Evolutionary conservation across 257 asterid species (phyloP), one percentile per base, ranked within the genome.

Genomic region (Cinchona pubescens): DNA sequence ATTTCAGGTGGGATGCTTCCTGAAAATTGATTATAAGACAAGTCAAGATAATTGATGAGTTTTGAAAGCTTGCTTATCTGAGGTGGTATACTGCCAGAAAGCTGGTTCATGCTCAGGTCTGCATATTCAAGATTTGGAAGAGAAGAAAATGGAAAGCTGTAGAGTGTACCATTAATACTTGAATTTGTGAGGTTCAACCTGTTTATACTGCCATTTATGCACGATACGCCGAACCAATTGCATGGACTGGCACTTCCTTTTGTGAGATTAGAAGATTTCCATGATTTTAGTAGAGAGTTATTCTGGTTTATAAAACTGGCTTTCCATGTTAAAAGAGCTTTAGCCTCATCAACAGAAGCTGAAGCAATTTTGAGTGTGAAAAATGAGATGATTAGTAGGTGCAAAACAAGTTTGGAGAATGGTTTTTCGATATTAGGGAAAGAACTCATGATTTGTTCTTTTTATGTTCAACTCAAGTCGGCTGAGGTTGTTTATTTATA

Each of bases 71-170:
- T 71, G 6, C 84, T 72, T 2, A 80, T 45, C 55, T 76, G 72
- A 16, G 67, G 48, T 3, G 84, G 63, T 56, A 64, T 43, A 32
- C 21, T 40, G 7, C 84, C 79, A 76, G 61, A 76, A 62, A 81
- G 43, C 2, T 59, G 32, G 18, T 79, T 82, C 46, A 32, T 7
- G 5, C 75, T 61, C 66, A 79, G 15, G 63, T 79, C 81, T 14
- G 76, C 40, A 35, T 42, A 35, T 21, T 65, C 69, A 9, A 82
- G 69, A 82, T 79, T 67, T 1, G 75, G 79, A 30, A 82, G 81
- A 63, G 70, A 55, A 2, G 74, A 76, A 64, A 76, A 82, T 15
- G 86, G 82, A 43, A 82, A 82, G 72, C 68, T 16, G 6, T 60
- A 0, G 21, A 79, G 79, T 2, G 79, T 79, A 38, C 76, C 86